Evolutionary conservation across 257 asterid species (phyloP).

Genomic region (Prunella vulgaris): DNA sequence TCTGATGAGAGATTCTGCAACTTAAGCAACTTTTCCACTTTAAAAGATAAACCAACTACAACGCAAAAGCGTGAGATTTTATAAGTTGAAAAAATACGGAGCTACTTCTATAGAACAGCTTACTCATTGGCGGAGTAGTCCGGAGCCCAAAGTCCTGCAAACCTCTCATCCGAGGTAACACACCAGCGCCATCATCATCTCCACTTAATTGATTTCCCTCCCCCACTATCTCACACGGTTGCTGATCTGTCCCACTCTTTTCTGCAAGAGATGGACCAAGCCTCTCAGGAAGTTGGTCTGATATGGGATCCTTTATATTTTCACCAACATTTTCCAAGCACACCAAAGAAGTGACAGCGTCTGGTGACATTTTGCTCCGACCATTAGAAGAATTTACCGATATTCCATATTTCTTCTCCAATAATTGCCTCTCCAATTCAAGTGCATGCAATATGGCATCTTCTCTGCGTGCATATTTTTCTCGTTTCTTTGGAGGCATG

Average conservation of each 20-base stretch:
- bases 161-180: constrained; percentile 72
- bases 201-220: constrained; percentile 48
- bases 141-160: constrained; percentile 79
- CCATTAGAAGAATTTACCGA: constrained; percentile 45
- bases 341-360: constrained; percentile 45
- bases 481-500: constrained; percentile 97
- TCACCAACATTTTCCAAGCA: constrained; percentile 42
- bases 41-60: constrained; percentile 20
- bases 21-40: constrained; percentile 22
- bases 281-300: constrained; percentile 36
- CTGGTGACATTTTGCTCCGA: constrained; percentile 42
- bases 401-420: constrained; percentile 69
- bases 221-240: constrained; percentile 27
- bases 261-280: constrained; percentile 37
- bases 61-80: constrained; percentile 6
- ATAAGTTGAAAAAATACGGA: constrained; percentile 24
- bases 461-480: constrained; percentile 96
- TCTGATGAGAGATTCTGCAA: constrained; percentile 33
- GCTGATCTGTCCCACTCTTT: constrained; percentile 39
- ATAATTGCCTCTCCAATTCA: constrained; percentile 75
- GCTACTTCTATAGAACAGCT: constrained; percentile 30
- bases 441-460: constrained; percentile 99
- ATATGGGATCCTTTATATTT: constrained; percentile 27
- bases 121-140: constrained; percentile 48
- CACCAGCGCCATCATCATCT: constrained; percentile 58